Evolutionary conservation across 768 basidiomycete genomes (phyloP), one percentile per base, ranked within the genome.

Genomic region (Leccinum truebloodii): DNA sequence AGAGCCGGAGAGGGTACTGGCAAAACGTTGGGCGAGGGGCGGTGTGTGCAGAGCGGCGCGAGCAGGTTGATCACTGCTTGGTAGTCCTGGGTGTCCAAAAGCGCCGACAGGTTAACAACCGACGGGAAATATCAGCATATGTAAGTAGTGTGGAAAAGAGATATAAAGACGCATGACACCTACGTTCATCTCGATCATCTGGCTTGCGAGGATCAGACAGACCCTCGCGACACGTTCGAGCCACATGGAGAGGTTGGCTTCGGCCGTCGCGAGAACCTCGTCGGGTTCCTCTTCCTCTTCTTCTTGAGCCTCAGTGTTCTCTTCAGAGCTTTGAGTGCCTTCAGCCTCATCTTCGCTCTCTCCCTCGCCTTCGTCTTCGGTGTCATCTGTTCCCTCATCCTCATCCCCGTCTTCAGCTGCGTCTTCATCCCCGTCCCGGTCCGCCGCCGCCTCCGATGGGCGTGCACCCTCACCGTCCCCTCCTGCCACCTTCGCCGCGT

Each of bases 181-280:
- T 50, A 89, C 91, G 80, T 90, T 91, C 86, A 92, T 91, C 74
- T 94, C 92, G 57, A 91, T 78, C 68, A 94, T 74, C 73, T 94
- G 90, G 35, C 88, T 89, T 2, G 91, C 90, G 52, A 92, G 81
- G 62, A 93, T 92, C 57, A 94, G 71, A 56, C 81, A 84, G 18
- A 94, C 76, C 54, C 92, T 78, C 16, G 88, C 83, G 4, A 86
- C 86, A 58, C 91, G 84, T 72, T 94, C 92, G 62, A 86, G 86
- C 92, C 92, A 94, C 90, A 93, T 92, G 54, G 80, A 79, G 20
- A 79, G 71, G 34, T 73, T 75, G 34, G 72, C 68, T 52, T 73
- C 69, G 18, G 71, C 71, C 4, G 57, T 65, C 65, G n/a, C 16
- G n/a, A n/a, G n/a, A n/a, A n/a, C n/a, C n/a, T n/a, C n/a, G n/a